Percentiles rank a stretch among this genome's conserved stretches.
Evolutionary conservation across 495 filamentous ascomycete genomes (phyloP).

Genomic region (Emericellopsis terricola): DNA sequence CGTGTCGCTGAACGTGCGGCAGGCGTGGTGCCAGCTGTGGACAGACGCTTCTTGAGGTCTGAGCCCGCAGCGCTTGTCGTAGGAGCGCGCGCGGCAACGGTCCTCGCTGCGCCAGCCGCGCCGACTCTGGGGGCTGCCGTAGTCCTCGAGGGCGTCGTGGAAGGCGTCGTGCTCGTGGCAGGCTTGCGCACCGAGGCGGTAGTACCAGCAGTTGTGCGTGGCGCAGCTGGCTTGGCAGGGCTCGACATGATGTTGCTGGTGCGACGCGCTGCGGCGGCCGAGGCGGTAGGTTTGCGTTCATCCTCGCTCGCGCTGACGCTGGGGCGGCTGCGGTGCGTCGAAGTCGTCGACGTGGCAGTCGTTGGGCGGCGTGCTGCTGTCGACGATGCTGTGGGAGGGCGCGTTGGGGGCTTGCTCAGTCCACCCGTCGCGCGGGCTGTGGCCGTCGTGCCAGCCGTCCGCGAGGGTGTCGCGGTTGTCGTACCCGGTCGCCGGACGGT

Average conservation of each 20-base stretch:
- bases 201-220: constrained; percentile 16
- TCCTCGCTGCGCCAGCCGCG: constrained; percentile 9
- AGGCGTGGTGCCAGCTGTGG: constrained; percentile 10
- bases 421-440: not conserved
- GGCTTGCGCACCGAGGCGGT: constrained; percentile 11
- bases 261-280: constrained; percentile 13
- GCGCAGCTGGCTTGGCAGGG: constrained; percentile 16
- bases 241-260: constrained; percentile 12
- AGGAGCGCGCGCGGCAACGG: constrained; percentile 14
- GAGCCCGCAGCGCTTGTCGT: constrained; percentile 14
- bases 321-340: constrained; percentile 20
- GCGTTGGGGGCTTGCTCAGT: constrained; percentile 20
- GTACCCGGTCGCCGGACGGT: not conserved
- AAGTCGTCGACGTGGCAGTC: constrained; percentile 11
- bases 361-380: constrained; percentile 18
- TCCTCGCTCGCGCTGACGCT: constrained; percentile 23
- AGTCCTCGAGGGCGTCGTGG: constrained; percentile 12
- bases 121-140: constrained; percentile 10
- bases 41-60: constrained; percentile 33
- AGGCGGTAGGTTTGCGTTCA: constrained; percentile 20
- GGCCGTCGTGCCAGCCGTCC: not conserved
- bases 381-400: constrained; percentile 10
- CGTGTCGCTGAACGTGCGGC: constrained; percentile 8
- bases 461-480: not conserved
- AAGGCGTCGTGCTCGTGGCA: constrained; percentile 8